Conservation (phyloP, 306 rosid species). For the Acmispon strigosus region DNA sequence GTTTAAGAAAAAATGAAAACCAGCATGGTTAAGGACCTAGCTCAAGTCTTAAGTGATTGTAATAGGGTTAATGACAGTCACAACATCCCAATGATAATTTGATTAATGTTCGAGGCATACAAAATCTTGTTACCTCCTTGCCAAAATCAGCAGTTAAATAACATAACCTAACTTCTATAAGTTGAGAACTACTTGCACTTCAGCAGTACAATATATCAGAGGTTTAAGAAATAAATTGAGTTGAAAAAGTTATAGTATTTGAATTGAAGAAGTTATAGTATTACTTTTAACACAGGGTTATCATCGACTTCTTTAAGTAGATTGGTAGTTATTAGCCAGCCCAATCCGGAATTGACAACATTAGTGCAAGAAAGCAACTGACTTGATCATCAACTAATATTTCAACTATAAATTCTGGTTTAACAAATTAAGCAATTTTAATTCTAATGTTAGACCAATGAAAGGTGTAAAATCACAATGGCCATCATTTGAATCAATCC, state of each 20-base stretch:
- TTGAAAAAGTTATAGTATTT: neutral
- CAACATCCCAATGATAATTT: neutral
- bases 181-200: neutral
- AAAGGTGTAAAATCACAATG: neutral
- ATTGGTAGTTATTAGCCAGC: neutral
- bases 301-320: neutral
- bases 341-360: neutral
- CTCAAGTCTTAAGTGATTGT: slow-evolving; percentile 3
- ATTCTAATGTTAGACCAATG: neutral
- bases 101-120: neutral
- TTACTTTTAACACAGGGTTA: neutral
- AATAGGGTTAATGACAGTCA: neutral
- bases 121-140: neutral
- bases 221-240: neutral
- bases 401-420: neutral
- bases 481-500: neutral
- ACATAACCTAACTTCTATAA: neutral
- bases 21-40: slow-evolving; percentile 9
- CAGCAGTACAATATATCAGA: neutral
- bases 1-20: slow-evolving; percentile 32
- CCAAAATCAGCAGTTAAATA: slow-evolving; percentile 3
- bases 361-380: neutral
- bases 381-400: neutral
- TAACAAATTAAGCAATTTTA: neutral
- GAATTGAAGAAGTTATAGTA: neutral